Percentiles rank a stretch among this genome's conserved stretches.
Evolutionary conservation across 495 filamentous ascomycete genomes (phyloP).

Genomic region (Cercophora samala): DNA sequence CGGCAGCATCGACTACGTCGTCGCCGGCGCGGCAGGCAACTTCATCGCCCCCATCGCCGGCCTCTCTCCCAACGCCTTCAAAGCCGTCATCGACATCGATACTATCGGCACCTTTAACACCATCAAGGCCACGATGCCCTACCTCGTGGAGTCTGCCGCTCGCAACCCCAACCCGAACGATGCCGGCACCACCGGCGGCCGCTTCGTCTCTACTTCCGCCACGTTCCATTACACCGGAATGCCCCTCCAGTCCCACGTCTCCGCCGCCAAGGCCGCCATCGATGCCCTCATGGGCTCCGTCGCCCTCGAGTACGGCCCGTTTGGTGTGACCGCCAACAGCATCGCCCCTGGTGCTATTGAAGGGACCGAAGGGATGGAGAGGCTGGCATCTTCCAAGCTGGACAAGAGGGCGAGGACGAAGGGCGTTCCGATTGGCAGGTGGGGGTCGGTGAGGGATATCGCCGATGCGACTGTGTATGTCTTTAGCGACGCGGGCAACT

Average conservation of each 20-base stretch:
- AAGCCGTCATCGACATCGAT: conserved; percentile 94
- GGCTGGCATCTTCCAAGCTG: conserved; percentile 41
- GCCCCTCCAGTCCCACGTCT: conserved; percentile 81
- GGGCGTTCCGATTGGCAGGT: conserved; percentile 63
- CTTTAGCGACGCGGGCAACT: conserved; percentile 78
- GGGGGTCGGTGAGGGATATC: conserved; percentile 82
- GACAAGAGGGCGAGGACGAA: conserved; percentile 29
- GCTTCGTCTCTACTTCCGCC: conserved; percentile 84
- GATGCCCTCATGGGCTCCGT: conserved; percentile 74
- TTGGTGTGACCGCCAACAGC: conserved; percentile 84
- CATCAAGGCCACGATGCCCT: conserved; percentile 80
- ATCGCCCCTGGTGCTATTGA: conserved; percentile 77
- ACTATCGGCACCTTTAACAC: conserved; percentile 91
- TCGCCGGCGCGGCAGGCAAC: conserved; percentile 94
- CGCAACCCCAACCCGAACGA: conserved; percentile 51
- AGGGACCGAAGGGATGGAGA: conserved; percentile 59
- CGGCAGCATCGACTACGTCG: conserved; percentile 87
- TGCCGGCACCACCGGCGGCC: conserved; percentile 62
- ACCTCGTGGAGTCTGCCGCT: conserved; percentile 69
- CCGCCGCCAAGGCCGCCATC: conserved; percentile 86
- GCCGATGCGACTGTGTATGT: conserved; percentile 88
- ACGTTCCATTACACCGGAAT: conserved; percentile 84
- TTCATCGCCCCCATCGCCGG: conserved; percentile 86
- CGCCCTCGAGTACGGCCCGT: conserved; percentile 82
- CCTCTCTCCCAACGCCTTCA: conserved; percentile 85